phyloP scores from a whole-genome alignment of 352 stramenopile species.

The Globisporangium radiosum region DNA sequence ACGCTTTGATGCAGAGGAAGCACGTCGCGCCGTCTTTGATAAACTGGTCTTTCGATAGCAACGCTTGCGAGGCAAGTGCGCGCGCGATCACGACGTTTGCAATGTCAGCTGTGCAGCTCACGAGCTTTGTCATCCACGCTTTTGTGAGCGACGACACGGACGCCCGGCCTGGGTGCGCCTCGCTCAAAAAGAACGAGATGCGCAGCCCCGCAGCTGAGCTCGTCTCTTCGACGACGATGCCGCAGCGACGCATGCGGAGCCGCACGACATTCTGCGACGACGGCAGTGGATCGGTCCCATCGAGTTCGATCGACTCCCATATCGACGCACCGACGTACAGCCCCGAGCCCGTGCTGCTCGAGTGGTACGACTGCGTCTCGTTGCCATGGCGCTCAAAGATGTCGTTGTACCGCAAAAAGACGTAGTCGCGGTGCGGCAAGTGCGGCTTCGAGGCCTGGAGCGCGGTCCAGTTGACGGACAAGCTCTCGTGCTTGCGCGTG shows the following conservation, averaged over 20 bases:
- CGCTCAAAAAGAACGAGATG: slow-evolving; percentile 69
- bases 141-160: slow-evolving; percentile 67
- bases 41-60: slow-evolving; percentile 74
- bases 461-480: slow-evolving; percentile 80
- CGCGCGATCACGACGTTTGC: slow-evolving; percentile 58
- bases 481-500: slow-evolving; percentile 49
- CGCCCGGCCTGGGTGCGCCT: slow-evolving; percentile 65
- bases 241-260: slow-evolving; percentile 68
- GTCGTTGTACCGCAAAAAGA: slow-evolving; percentile 79
- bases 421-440: slow-evolving; percentile 80
- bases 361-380: slow-evolving; percentile 47
- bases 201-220: slow-evolving; percentile 46
- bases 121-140: slow-evolving; percentile 80
- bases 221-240: slow-evolving; percentile 75
- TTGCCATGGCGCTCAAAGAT: slow-evolving; percentile 70
- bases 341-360: slow-evolving; percentile 36
- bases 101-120: slow-evolving; percentile 65
- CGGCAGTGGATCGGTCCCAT: slow-evolving; percentile 64
- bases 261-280: slow-evolving; percentile 75
- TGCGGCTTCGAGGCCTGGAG: slow-evolving; percentile 78
- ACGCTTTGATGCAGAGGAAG: slow-evolving; percentile 67
- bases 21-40: slow-evolving; percentile 69
- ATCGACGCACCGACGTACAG: slow-evolving; percentile 69
- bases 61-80: slow-evolving; percentile 46
- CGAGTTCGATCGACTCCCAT: slow-evolving; percentile 82